Evolutionary conservation across 73 alveolate species (phyloP), one percentile per base, ranked within the genome.

Genomic region (Stentor roeselii): DNA sequence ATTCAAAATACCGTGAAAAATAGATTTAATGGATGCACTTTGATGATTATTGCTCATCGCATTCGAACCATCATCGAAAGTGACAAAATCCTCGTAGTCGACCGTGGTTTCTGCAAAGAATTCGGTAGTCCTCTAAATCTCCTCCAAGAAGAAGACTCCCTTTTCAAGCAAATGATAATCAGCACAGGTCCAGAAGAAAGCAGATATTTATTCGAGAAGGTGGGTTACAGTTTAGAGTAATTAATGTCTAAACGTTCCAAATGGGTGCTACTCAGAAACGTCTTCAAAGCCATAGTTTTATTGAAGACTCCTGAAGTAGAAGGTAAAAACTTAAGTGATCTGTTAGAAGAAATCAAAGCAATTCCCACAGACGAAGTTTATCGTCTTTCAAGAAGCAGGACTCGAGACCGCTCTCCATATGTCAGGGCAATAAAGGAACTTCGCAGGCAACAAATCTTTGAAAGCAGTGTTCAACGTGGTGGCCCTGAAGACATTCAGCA

Each of bases 1-100:
- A 90, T 90, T 76, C 84, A 90, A 36, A 32, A 75, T n/a, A 88
- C 83, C 3, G 76, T 90, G 35, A 83, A 89, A 61, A 50, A 31
- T 32, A 61, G 78, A 36, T 90, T 90, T 77, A 3, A 59, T 14
- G 80, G 85, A 60, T 83, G 90, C 40, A n/a, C n/a, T n/a, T n/a
- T n/a, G n/a, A n/a, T n/a, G n/a, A n/a, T n/a, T n/a, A n/a, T n/a
- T n/a, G n/a, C n/a, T n/a, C n/a, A n/a, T n/a, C n/a, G n/a, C n/a
- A n/a, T n/a, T n/a, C n/a, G n/a, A n/a, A n/a, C n/a, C n/a, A n/a
- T n/a, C n/a, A n/a, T n/a, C n/a, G n/a, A n/a, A n/a, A n/a, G n/a
- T n/a, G n/a, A n/a, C n/a, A n/a, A n/a, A n/a, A n/a, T n/a, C n/a
- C n/a, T n/a, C n/a, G n/a, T n/a, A n/a, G n/a, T n/a, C n/a, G n/a